A percentile compares a stretch with the other conserved stretches of the same genome.
phyloP scores from a whole-genome alignment of 106 monocot species.

The Dactylorhiza incarnata region DNA sequence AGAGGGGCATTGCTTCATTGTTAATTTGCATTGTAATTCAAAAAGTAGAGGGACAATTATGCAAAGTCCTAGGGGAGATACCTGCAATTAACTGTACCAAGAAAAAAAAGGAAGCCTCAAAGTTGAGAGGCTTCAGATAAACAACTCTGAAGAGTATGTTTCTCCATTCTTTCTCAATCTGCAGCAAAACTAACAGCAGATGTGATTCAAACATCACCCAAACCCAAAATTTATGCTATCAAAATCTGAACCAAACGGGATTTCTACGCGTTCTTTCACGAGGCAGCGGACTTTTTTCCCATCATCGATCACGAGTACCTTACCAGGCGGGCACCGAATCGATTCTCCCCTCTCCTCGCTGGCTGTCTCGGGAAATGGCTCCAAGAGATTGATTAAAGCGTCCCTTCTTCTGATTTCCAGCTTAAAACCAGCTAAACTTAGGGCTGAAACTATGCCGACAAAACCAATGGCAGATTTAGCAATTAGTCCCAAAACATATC shows the following conservation, averaged over 20 bases:
- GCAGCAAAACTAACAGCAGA: neutral
- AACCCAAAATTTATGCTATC: slow-evolving; percentile 54
- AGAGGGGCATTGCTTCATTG: too few relatives aligned
- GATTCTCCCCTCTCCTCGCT: neutral
- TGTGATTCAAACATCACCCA: slow-evolving; percentile 33
- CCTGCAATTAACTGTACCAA: too few relatives aligned
- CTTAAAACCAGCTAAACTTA: slow-evolving; percentile 49
- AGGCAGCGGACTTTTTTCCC: slow-evolving; percentile 50
- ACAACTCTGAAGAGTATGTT: neutral
- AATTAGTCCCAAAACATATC: slow-evolving; percentile 31
- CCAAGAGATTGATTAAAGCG: slow-evolving; percentile 17
- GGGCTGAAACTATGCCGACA: slow-evolving; percentile 29
- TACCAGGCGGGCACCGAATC: slow-evolving; percentile 54
- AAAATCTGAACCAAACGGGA: slow-evolving; percentile 65
- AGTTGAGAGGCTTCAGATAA: neutral
- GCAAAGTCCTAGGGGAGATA: too few relatives aligned
- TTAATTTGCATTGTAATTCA: too few relatives aligned
- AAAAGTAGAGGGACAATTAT: too few relatives aligned
- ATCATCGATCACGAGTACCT: slow-evolving; percentile 62
- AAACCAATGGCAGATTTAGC: slow-evolving; percentile 50
- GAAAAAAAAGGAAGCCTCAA: neutral
- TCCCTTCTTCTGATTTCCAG: slow-evolving; percentile 19
- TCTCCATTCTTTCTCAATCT: neutral
- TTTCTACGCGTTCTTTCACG: slow-evolving; percentile 70
- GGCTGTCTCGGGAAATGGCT: slow-evolving; percentile 16